Evolutionary conservation across 148 eudicot species (phyloP).

Genomic region (Euryodendron excelsum): DNA sequence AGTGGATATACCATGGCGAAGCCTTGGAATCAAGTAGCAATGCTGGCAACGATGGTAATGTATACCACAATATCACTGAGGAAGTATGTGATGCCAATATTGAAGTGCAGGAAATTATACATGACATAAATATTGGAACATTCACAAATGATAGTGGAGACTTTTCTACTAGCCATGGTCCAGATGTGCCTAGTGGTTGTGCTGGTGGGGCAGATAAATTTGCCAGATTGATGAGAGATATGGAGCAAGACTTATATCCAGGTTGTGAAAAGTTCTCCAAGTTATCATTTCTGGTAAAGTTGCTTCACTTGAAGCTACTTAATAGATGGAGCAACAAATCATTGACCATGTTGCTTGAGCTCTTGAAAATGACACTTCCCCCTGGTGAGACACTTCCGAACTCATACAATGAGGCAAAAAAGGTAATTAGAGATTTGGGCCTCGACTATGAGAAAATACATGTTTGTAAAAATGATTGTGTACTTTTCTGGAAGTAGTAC

Average conservation of each 20-base stretch:
- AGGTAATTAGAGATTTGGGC: background rate
- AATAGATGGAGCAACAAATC: background rate
- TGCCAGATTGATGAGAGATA: background rate
- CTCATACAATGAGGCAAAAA: background rate
- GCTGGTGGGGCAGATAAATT: too few species aligned
- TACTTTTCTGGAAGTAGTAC: too few species aligned
- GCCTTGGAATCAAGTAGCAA: too few species aligned
- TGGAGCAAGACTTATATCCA: background rate
- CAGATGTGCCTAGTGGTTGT: too few species aligned
- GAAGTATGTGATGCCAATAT: too few species aligned
- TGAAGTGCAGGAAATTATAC: too few species aligned
- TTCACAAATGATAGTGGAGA: too few species aligned
- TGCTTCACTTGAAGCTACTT: background rate
- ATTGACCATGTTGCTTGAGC: background rate
- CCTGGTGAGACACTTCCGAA: background rate
- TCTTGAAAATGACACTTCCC: background rate
- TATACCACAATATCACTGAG: too few species aligned
- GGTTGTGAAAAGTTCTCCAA: background rate
- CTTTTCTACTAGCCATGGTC: too few species aligned
- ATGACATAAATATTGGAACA: too few species aligned
- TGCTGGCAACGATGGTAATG: too few species aligned
- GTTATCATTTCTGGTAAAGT: background rate
- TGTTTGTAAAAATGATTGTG: background rate
- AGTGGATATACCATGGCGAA: too few species aligned
- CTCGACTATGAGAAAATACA: background rate